Evolutionary conservation across 2,329 filamentous ascomycete species (phyloP).

Genomic region (Colletotrichum sp.): DNA sequence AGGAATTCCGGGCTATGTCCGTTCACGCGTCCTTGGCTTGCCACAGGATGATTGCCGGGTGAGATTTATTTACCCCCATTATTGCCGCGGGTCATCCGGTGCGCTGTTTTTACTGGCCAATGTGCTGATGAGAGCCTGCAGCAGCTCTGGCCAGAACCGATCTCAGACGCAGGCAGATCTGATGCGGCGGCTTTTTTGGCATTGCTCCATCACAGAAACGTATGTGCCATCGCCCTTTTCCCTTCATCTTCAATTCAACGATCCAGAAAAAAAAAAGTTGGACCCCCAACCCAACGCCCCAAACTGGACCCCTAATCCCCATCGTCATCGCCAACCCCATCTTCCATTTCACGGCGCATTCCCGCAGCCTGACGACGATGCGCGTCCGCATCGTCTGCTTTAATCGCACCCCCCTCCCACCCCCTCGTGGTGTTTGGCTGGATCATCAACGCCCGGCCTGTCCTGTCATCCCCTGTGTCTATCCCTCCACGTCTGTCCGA

Average conservation of each 20-base stretch:
- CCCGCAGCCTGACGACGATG: not conserved
- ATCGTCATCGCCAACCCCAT: not conserved
- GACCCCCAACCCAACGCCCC: not conserved
- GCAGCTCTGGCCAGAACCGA: conserved; percentile 48
- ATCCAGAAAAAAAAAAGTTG: not conserved
- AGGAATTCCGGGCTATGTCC: conserved; percentile 67
- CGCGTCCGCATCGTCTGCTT: not conserved
- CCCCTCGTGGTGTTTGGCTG: not conserved
- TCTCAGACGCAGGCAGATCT: conserved; percentile 52
- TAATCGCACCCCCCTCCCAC: not conserved
- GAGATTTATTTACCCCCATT: not conserved
- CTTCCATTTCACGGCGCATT: not conserved
- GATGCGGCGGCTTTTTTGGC: conserved; percentile 62
- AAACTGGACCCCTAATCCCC: not conserved
- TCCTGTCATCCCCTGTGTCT: not conserved
- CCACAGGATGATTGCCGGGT: conserved; percentile 62
- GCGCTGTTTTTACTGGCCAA: not conserved
- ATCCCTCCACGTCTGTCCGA: not conserved
- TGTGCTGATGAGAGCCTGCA: conserved; percentile 18
- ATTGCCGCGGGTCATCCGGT: not conserved
- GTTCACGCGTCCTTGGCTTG: conserved; percentile 61
- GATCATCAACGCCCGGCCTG: not conserved
- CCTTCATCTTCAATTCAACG: not conserved
- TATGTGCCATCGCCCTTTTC: conserved; percentile 29
- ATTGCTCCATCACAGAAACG: conserved; percentile 61